Evolutionary conservation across 257 asterid species (phyloP), one percentile per base, ranked within the genome.

Genomic region (Nicotiana undulata): DNA sequence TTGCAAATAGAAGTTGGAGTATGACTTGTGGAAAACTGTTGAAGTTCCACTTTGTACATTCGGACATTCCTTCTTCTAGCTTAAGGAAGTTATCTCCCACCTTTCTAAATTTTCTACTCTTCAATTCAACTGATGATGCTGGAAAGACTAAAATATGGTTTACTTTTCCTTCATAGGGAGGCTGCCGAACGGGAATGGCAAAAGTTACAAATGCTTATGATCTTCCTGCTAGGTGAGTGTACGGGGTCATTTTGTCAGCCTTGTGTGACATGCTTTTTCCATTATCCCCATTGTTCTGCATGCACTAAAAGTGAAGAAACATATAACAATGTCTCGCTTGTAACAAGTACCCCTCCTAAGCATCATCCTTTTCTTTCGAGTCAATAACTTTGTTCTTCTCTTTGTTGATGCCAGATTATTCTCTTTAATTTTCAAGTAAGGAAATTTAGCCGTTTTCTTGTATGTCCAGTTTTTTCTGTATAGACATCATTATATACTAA

Each of bases 101-200:
- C 34, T 20, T n/a, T 40, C 22, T 20, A 9, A 65, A 37, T 37
- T 40, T 40, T 11, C 6, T 68, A 40, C 3, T 40, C n/a, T 6
- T 68, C 76, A 40, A 40, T 68, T 20, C n/a, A 68, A 68, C 34
- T 68, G 56, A 49, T 68, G 59, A 70, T 70, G 34, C 24, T 70
- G 22, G 40, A 22, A 44, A 70, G n/a, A 70, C 77, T 70, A 44
- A 40, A n/a, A 22, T 16, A 17, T 34, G 55, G 22, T 65, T 74
- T 12, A 74, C 65, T 53, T 76, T 76, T 70, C 63, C 58, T 76
- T 77, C 79, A 70, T 81, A 96, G 98, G 99, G 98, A 81, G 98
- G 98, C 79, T 96, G 99, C 85, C 93, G 98, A 83, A 96, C 99
- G 59, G 98, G 98, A 87, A 92, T 94, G 98, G 97, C 98, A 83